Evolutionary conservation across 1,139 yeast genomes (phyloP).

Genomic region (Geotrichum carabidarum): DNA sequence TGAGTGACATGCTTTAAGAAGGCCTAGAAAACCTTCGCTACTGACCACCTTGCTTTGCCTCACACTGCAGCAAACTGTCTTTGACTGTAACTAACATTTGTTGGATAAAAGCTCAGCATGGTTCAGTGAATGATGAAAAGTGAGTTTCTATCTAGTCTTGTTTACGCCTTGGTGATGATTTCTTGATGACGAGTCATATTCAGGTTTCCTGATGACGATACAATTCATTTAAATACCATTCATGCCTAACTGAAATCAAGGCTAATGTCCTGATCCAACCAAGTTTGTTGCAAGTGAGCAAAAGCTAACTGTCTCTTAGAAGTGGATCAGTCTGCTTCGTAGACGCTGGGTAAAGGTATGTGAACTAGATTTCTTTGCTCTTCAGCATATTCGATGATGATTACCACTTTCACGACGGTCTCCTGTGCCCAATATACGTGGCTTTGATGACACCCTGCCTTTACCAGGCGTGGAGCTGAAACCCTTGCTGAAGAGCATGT

Average conservation of each 20-base stretch:
- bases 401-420: slow-evolving; percentile 99
- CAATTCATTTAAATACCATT: slow-evolving; percentile 69
- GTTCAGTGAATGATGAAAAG: no score
- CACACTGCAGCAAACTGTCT: no score
- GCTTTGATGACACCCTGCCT: slow-evolving; percentile 95
- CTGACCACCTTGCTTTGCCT: slow-evolving; percentile 45
- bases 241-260: slow-evolving; percentile 52
- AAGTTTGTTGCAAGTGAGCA: no score
- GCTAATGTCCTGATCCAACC: no score
- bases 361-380: no score
- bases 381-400: slow-evolving; percentile 57
- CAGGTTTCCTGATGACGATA: slow-evolving; percentile 92
- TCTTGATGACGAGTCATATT: slow-evolving; percentile 99
- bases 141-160: no score
- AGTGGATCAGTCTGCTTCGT: no score
- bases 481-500: neutral
- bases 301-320: no score
- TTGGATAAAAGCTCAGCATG: no score
- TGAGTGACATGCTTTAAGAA: slow-evolving; percentile 96
- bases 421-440: slow-evolving; percentile 84
- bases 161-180: slow-evolving; percentile 53
- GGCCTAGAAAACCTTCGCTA: slow-evolving; percentile 99
- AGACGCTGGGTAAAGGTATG: neutral
- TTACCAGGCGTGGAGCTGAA: slow-evolving; percentile 98
- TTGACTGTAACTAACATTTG: no score